phyloP scores from a whole-genome alignment of 371 early-diverging fungal genomes.

The Cladochytrium tenue region DNA sequence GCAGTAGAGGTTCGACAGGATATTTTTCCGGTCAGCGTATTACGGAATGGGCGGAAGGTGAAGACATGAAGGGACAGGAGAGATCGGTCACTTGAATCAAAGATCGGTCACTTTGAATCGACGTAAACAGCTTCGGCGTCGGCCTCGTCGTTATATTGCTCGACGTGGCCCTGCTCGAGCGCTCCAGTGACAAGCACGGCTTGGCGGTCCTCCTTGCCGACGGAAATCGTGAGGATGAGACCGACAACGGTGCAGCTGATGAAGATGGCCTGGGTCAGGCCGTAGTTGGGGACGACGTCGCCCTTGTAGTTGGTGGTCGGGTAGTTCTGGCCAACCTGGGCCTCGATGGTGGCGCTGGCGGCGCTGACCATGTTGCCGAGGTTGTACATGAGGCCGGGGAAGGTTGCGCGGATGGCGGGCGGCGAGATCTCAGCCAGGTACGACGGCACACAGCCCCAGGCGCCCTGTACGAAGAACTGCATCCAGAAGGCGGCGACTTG shows the following conservation, averaged over 20 bases:
- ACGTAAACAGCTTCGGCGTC: too few relatives aligned
- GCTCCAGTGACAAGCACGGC: not conserved
- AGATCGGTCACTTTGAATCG: too few relatives aligned
- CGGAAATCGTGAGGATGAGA: conserved; percentile 37
- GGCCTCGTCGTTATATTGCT: not conserved
- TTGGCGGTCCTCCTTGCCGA: conserved; percentile 10
- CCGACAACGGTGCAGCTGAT: conserved; percentile 58
- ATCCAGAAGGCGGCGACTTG: conserved; percentile 62
- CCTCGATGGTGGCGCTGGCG: conserved; percentile 61
- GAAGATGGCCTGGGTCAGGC: conserved; percentile 63
- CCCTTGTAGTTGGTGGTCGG: conserved; percentile 33
- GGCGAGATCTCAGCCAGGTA: conserved; percentile 71
- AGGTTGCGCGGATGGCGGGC: conserved; percentile 61
- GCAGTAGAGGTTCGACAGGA: too few relatives aligned
- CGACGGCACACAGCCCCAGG: conserved; percentile 74
- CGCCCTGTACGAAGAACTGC: conserved; percentile 67
- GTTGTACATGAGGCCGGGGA: conserved; percentile 72
- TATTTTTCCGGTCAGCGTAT: too few relatives aligned
- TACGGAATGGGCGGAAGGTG: too few relatives aligned
- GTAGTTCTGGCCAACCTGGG: conserved; percentile 8
- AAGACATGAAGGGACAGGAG: too few relatives aligned
- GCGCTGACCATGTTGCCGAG: conserved; percentile 70
- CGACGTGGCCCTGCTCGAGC: not conserved
- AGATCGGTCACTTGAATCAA: too few relatives aligned
- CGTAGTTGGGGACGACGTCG: conserved; percentile 61